phyloP scores from a whole-genome alignment of 2,329 filamentous ascomycete genomes.

The Cladosporium sp. region DNA sequence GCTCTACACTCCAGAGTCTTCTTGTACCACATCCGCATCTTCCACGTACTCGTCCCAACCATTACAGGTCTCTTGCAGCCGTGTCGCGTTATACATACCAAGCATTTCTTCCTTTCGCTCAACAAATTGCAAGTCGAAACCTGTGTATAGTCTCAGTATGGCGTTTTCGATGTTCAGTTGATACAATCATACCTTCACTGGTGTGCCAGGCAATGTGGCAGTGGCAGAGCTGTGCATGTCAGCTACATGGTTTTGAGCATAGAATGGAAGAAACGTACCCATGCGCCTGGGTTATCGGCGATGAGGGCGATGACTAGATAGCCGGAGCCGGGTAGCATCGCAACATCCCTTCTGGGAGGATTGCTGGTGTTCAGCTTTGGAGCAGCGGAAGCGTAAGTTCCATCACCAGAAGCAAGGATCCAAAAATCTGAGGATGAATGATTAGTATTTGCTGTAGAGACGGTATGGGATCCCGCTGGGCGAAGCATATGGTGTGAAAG shows the following conservation, averaged over 20 bases:
- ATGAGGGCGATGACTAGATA: conserved; percentile 30
- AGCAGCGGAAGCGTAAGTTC: conserved; percentile 29
- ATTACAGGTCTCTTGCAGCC: background rate
- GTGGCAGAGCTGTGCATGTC: conserved; percentile 7
- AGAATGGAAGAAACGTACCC: conserved; percentile 16
- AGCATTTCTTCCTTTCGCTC: conserved; percentile 13
- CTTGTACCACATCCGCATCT: background rate
- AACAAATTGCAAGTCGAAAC: conserved; percentile 25
- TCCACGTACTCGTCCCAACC: background rate
- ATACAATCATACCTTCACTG: conserved; percentile 13
- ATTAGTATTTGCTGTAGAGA: conserved; percentile 25
- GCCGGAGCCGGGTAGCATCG: conserved; percentile 28
- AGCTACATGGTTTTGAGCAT: background rate
- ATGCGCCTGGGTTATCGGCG: conserved; percentile 30
- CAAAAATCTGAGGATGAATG: conserved; percentile 41
- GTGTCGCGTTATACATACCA: background rate
- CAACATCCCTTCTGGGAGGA: conserved; percentile 28
- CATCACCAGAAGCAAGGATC: conserved; percentile 33
- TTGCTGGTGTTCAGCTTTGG: conserved; percentile 28
- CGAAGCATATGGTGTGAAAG: background rate
- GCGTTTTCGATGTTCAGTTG: background rate
- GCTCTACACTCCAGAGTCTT: conserved; percentile 6
- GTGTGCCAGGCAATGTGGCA: conserved; percentile 30
- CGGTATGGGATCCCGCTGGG: background rate
- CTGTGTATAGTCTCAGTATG: conserved; percentile 5